Conservation (phyloP, 768 basidiomycete genomes). For the Leucocoprinus sp. region DNA sequence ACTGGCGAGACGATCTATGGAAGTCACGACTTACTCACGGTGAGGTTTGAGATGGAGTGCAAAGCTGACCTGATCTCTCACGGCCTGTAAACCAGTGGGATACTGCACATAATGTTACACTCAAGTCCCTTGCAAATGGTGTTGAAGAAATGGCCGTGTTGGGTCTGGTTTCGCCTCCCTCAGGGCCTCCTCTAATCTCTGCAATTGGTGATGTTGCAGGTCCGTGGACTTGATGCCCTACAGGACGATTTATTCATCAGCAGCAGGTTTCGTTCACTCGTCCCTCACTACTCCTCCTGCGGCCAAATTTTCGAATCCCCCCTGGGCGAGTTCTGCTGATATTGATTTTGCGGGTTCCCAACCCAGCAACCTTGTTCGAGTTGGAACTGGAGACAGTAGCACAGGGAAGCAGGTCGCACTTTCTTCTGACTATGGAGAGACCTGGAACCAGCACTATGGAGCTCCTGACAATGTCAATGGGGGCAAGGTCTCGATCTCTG, state of each 20-base stretch:
- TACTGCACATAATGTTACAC: constrained; percentile 45
- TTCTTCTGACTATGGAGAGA: constrained; percentile 43
- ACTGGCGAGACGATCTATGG: constrained; percentile 61
- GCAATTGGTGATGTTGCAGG: constrained; percentile 48
- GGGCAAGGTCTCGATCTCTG: constrained; percentile 40
- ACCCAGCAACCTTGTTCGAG: constrained; percentile 41
- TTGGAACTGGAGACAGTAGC: constrained; percentile 42
- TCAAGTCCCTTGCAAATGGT: constrained; percentile 54
- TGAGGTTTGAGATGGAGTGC: constrained; percentile 8
- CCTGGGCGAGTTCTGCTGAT: constrained; percentile 38
- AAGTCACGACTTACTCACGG: constrained; percentile 42
- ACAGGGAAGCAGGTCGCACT: constrained; percentile 48
- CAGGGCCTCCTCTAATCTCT: constrained; percentile 49
- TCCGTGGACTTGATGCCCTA: constrained; percentile 15
- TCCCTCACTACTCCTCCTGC: constrained; percentile 33
- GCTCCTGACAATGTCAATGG: constrained; percentile 40
- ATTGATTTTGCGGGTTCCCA: constrained; percentile 48
- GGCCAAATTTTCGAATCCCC: constrained; percentile 34
- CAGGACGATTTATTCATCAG: background rate
- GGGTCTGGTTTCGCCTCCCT: constrained; percentile 52
- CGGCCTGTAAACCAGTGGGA: constrained; percentile 39
- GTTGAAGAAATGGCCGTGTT: constrained; percentile 57
- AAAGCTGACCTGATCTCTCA: constrained; percentile 1
- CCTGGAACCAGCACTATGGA: constrained; percentile 51
- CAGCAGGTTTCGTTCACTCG: constrained; percentile 39